Evolutionary conservation across 371 early-diverging fungal genomes (phyloP), one percentile per base, ranked within the genome.

Genomic region (Batkoa obscura): DNA sequence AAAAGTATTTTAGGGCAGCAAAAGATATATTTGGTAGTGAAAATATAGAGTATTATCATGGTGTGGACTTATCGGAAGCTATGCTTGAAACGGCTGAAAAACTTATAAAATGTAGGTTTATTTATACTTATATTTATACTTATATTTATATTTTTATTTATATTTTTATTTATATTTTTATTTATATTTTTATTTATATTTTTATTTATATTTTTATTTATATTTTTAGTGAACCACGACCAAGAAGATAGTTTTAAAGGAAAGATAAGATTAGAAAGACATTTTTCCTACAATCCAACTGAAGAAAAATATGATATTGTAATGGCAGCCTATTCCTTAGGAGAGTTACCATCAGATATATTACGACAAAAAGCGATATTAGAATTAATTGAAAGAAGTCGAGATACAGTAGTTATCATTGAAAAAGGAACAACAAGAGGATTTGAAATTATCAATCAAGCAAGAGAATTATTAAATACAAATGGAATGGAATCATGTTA

Each of bases 391-490:
- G 63, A 72, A 9, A 74, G 75, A 37, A 86, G 91, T 23, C 64
- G 66, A 8, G 87, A 88, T 64, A 70, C 79, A 3, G 65, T 93
- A 64, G 86, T 89, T 66, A 60, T 93, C 54, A 71, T 93, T 50
- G 93, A 93, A 50, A 76, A 88, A 33, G 93, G 92, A 13, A 86
- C 87, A 1, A 88, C 90, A 0, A 69, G 68, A 55, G 86, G 90
- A 1, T 86, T 80, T 59, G 64, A 73, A 30, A 70, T 72, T 32
- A 75, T 91, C 41, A 76, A 77, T 0, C 68, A 77, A 37, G 90
- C 88, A 0, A 70, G 93, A 54, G 74, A 78, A 45, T 74, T 70
- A 62, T 72, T 90, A 31, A 12, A 39, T 39, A 5, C 5, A 39
- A 12, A 39, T 39, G 39, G 39, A 8, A 39, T 12, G 12, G 12